Conservation (phyloP, 176 grass and related monocot species). For the Saccharum spontaneum region DNA sequence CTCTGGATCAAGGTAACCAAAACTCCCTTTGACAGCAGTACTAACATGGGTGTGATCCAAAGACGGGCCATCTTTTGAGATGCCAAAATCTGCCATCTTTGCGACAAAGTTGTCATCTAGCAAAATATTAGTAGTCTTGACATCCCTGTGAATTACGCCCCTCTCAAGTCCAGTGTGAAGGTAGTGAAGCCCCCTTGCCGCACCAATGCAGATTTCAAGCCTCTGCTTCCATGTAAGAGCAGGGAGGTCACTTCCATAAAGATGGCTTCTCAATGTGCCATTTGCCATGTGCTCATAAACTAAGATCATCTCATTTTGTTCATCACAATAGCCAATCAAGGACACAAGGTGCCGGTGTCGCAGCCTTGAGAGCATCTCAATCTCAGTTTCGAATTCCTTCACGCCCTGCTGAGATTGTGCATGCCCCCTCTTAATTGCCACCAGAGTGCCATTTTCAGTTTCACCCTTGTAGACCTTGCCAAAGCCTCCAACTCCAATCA, state of each 20-base stretch:
- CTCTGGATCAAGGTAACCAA: conserved; percentile 95
- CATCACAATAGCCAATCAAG: conserved; percentile 91
- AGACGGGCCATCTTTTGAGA: conserved; percentile 83
- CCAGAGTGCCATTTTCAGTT: conserved; percentile 51
- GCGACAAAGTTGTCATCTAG: conserved; percentile 72
- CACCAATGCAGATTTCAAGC: conserved; percentile 81
- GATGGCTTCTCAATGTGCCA: conserved; percentile 84
- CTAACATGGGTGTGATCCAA: conserved; percentile 97
- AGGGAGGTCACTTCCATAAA: conserved; percentile 68
- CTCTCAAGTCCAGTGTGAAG: conserved; percentile 89
- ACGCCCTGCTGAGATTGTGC: conserved; percentile 70
- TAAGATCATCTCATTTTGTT: conserved; percentile 87
- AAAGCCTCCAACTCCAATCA: conserved; percentile 90
- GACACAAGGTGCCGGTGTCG: conserved; percentile 89
- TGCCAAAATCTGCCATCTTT: conserved; percentile 93
- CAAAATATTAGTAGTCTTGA: conserved; percentile 95
- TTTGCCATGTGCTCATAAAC: conserved; percentile 98
- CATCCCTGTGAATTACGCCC: conserved; percentile 92
- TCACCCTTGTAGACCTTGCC: conserved; percentile 88
- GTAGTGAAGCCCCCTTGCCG: conserved; percentile 88
- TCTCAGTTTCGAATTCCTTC: conserved; percentile 95
- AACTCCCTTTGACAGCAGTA: conserved; percentile 95
- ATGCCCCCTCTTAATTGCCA: conserved; percentile 83
- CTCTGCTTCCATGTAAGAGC: conserved; percentile 82
- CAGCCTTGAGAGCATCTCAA: conserved; percentile 90